A percentile compares a stretch with the other conserved stretches of the same genome.
phyloP scores from a whole-genome alignment of 176 grass and related monocot species.

The Carex littledalei region DNA sequence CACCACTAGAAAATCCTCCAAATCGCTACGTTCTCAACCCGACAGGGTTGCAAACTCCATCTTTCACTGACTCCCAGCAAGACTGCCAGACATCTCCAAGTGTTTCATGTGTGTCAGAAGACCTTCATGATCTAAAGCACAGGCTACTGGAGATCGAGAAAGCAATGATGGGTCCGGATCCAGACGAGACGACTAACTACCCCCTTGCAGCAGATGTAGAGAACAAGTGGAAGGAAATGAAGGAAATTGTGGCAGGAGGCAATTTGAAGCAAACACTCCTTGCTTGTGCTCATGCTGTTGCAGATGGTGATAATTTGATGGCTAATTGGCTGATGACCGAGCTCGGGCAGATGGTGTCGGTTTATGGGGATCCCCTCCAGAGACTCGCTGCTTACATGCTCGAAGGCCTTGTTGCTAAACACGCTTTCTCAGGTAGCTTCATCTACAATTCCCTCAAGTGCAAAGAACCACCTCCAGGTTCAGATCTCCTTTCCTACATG shows the following conservation, averaged over 20 bases:
- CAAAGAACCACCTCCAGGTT: constrained; percentile 64
- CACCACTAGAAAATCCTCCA: background rate
- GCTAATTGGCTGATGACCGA: constrained; percentile 55
- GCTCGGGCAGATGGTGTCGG: constrained; percentile 78
- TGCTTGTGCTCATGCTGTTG: constrained; percentile 67
- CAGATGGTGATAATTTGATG: constrained; percentile 35
- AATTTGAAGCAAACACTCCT: constrained; percentile 70
- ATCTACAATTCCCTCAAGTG: constrained; percentile 94
- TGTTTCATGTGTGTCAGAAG: constrained; percentile 65
- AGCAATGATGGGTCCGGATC: constrained; percentile 73
- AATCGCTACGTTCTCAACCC: background rate
- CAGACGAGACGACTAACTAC: constrained; percentile 29
- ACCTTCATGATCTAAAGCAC: constrained; percentile 62
- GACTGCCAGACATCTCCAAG: constrained; percentile 51
- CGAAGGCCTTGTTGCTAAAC: constrained; percentile 85
- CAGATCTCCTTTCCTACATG: constrained; percentile 93
- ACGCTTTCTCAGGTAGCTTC: constrained; percentile 60
- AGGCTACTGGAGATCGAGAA: constrained; percentile 70
- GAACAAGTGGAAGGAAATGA: constrained; percentile 40
- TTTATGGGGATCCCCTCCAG: constrained; percentile 70
- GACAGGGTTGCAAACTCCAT: background rate
- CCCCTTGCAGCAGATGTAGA: constrained; percentile 35
- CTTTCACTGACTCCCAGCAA: constrained; percentile 6
- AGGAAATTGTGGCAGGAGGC: constrained; percentile 41
- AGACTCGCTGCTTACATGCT: constrained; percentile 86